Evolutionary conservation across 208 protist species (phyloP), one percentile per base, ranked within the genome.

Genomic region (Trypanosoma melophagium): DNA sequence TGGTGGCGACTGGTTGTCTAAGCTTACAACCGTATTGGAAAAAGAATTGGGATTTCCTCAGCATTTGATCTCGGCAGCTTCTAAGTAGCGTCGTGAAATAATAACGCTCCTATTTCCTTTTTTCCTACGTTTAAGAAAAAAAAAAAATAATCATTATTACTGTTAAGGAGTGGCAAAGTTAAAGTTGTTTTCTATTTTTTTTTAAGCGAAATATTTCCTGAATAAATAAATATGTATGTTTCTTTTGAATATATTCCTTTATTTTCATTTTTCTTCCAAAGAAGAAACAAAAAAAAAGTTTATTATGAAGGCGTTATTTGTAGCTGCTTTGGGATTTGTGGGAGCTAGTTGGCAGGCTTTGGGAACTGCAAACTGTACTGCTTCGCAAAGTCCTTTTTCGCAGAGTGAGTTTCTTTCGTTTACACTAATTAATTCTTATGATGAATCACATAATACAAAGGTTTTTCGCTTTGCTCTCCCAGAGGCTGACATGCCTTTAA

Each of bases 381-480:
- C 81, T 12, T 31, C 72, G 13, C 82, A 64, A 49, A 86, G 78
- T 56, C 84, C 87, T 16, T 91, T 96, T 67, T 93, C 86, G 7
- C 81, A 89, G 38, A 70, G 61, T 22, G 86, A 97, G 50, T 97
- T 86, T 61, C 87, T 79, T 65, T 72, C 73, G 2, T 95, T 94
- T 66, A 71, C 77, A 4, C 75, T 97, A 5, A 74, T 95, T 50
- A 87, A 90, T 55, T 80, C 82, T 54, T 94, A 93, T 56, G 79
- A 93, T 62, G 89, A 94, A 60, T 91, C 86, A 10, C 83, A 93
- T 66, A 90, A 97, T 76, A 89, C 88, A 4, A 92, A 90, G 70
- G 84, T 94, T 19, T 86, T 97, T 60, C 89, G 88, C 38, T 95
- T 97, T 66, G 88, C 85, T 1, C 74, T 94, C 9, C 90, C 92